Evolutionary conservation across 108 stramenopile species (phyloP), one percentile per base, ranked within the genome.

Genomic region (Schizochytrium sp.): DNA sequence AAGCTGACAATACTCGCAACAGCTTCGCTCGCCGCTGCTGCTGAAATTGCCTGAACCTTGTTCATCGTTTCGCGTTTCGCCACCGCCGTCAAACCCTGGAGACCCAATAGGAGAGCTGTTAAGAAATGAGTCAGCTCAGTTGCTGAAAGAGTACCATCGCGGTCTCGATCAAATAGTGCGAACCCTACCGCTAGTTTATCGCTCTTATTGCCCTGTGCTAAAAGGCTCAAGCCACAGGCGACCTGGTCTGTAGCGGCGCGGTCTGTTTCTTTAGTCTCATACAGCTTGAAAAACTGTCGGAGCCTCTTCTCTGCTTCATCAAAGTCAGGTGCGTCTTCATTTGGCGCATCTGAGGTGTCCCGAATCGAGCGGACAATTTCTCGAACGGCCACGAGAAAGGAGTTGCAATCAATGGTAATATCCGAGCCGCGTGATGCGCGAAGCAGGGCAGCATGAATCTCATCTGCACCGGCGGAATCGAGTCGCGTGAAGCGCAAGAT

Each of bases 181-280:
- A 83, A 83, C 13, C 76, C 76, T 0, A 83, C 50, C 45, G 76
- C 76, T 40, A 83, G 76, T 40, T 83, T 83, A 53, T 83, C 76
- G 76, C 76, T 83, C 47, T 83, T 83, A 38, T 83, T 83, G 47
- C 76, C 76, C 50, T 55, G 50, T n/a, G 76, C 76, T 10, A 83
- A 53, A 17, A 83, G 28, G 40, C 76, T 83, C 76, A 83, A 10
- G 5, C 45, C 76, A 53, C 76, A 83, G 5, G 76, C 76, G 28
- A 83, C 15, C 76, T 83, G 50, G 76, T 83, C 76, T 5, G 76
- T 83, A 13, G 76, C 76, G 45, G 76, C 76, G 0, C 76, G 76
- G n/a, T 47, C 76, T 17, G 76, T n/a, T 5, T n/a, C 19, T 0
- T 42, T 83, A 0, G 47, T 49, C 50, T 83, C 76, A 53, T 47